A percentile compares a stretch with the other conserved stretches of the same genome.
These are phyloP conservation scores for Phanerodontia chrysosporium DNA, from an alignment of 768 basidiomycete species.

Conservation along the genomic window DNA sequence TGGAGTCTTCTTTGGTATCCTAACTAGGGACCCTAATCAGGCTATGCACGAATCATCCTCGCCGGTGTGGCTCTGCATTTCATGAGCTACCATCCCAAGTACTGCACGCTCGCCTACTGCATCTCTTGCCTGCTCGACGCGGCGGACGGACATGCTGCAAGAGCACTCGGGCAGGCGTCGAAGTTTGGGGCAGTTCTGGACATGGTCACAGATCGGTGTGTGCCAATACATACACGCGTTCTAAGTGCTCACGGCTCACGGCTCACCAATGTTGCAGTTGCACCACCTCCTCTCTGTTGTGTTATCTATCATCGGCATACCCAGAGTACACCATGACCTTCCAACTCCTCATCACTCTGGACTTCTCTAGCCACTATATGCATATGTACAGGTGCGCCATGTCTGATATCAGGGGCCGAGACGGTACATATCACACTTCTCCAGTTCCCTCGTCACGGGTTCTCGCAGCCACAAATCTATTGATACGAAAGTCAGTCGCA, in stretches of 20 bases:
- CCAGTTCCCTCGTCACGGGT: slow-evolving; percentile 91
- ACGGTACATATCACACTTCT: background rate
- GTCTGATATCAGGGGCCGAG: slow-evolving; percentile 1
- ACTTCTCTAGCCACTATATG: slow-evolving; percentile 98
- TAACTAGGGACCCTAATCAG: slow-evolving; percentile 33
- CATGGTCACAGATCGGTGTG: slow-evolving; percentile 98
- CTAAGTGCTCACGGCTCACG: background rate
- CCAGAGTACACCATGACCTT: slow-evolving; percentile 81
- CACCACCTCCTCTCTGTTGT: slow-evolving; percentile 92
- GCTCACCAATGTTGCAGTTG: slow-evolving; percentile 52
- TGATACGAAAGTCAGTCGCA: slow-evolving; percentile 86
- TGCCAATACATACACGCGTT: slow-evolving; percentile 4
- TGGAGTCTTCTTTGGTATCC: background rate
- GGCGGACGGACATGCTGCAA: slow-evolving; percentile 89
- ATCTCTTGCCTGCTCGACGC: slow-evolving; percentile 93
- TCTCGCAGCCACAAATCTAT: slow-evolving; percentile 91
- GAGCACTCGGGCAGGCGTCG: slow-evolving; percentile 83
- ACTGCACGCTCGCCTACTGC: slow-evolving; percentile 84
- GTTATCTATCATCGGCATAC: slow-evolving; percentile 90
- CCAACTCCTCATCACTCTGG: slow-evolving; percentile 93
- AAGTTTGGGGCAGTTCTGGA: slow-evolving; percentile 98
- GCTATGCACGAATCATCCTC: slow-evolving; percentile 86
- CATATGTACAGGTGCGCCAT: slow-evolving; percentile 93
- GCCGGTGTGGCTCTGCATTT: slow-evolving; percentile 85
- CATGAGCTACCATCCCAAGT: slow-evolving; percentile 94